phyloP scores from a whole-genome alignment of 352 stramenopile genomes.

The Blastocystis sp. region DNA sequence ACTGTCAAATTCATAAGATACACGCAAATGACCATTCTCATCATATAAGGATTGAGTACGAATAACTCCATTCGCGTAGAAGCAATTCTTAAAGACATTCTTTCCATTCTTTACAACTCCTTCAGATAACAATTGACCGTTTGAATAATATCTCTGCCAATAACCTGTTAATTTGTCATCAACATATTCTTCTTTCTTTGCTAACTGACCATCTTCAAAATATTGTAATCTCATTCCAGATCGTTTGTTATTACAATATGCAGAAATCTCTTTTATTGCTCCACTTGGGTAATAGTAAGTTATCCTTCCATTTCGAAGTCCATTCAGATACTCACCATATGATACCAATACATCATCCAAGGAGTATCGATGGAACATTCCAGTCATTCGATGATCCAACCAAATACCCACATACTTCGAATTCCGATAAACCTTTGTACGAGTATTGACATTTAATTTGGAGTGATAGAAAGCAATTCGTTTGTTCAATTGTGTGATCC shows the following conservation, averaged over 20 bases:
- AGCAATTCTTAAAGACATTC: neutral
- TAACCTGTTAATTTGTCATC: conserved; percentile 13
- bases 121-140: conserved; percentile 17
- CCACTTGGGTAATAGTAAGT: neutral
- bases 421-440: neutral
- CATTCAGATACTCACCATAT: neutral
- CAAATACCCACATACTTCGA: neutral
- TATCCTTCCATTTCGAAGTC: neutral
- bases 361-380: neutral
- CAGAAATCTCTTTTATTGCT: neutral
- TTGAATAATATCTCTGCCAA: neutral
- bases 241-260: neutral
- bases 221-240: neutral
- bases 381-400: conserved; percentile 5
- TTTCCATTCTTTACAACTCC: neutral
- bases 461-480: neutral
- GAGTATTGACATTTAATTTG: neutral
- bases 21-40: neutral
- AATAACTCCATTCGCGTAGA: conserved; percentile 2
- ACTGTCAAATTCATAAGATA: neutral
- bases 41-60: neutral
- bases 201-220: conserved; percentile 21
- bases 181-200: neutral
- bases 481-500: neutral
- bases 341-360: neutral